Evolutionary conservation across 176 grass and related monocot species (phyloP), one percentile per base, ranked within the genome.

Genomic region (Poa pratensis): DNA sequence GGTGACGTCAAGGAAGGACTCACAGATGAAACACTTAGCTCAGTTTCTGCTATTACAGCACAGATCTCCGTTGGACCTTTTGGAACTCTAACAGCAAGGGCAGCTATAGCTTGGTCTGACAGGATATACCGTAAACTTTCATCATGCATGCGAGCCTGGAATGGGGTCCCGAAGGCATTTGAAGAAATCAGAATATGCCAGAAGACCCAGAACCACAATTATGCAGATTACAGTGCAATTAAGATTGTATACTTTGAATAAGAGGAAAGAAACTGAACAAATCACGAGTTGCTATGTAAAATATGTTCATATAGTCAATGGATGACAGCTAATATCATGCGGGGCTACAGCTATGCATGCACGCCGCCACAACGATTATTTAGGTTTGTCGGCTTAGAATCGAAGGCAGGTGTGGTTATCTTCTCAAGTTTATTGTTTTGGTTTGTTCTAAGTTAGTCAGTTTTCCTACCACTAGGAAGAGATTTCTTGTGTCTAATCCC

Each of bases 111-210:
- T 89, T 98, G 93, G 78, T 98, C 96, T 78, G 93, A 89, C 42
- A 98, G 77, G 20, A 94, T 82, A 80, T 95, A 98, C 59, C 96
- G 82, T 75, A 94, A 93, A 62, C 96, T 98, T 79, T 98, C 96
- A 87, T 98, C 96, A 87, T 98, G 96, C 86, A 95, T 92, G 63
- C 91, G 89, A 87, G 96, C 96, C 95, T 98, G 84, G 48, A 86
- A 86, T 77, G 48, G 76, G 28, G 34, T 18, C 10, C 42, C 40
- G 32, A 78, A 40, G 52, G 77, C 73, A 70, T 86, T 85, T 54
- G 57, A 8, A 88, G 53, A 71, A 79, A 82, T 50, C 0, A 69
- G 55, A 86, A 87, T 20, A 79, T 3, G 77, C 18, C 43, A 53
- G 23, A 80, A 65, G 48, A 17, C 48, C 49, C 67, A 52, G 10